phyloP scores from a whole-genome alignment of 2,329 filamentous ascomycete genomes.

The Fonsecaea erecta region DNA sequence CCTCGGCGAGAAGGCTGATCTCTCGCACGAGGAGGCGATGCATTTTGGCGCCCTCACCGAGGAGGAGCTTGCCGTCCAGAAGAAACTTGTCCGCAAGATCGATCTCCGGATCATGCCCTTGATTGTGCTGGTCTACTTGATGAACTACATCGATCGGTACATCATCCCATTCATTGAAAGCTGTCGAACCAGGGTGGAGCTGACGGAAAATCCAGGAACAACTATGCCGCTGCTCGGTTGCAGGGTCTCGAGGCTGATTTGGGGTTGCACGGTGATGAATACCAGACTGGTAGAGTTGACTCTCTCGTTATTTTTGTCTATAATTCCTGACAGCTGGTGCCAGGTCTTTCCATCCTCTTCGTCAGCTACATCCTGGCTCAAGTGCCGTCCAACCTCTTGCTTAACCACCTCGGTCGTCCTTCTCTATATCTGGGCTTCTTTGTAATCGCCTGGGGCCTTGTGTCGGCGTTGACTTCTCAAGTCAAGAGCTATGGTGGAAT shows the following conservation, averaged over 20 bases:
- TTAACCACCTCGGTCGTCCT: constrained; percentile 44
- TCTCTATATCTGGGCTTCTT: constrained; percentile 53
- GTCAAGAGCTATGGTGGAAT: constrained; percentile 50
- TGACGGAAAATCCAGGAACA: constrained; percentile 47
- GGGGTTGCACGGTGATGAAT: constrained; percentile 43
- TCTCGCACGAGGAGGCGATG: constrained; percentile 34
- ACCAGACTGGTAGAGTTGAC: constrained; percentile 35
- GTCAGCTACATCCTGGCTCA: constrained; percentile 48
- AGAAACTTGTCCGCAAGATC: constrained; percentile 46
- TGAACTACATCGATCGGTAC: constrained; percentile 53
- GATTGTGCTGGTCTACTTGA: constrained; percentile 60
- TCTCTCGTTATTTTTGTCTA: not conserved
- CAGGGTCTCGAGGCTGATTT: constrained; percentile 50
- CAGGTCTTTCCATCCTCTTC: constrained; percentile 50
- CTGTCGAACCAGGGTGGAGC: not conserved
- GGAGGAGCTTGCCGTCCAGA: constrained; percentile 45
- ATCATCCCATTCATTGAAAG: constrained; percentile 20
- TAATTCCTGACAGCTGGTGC: not conserved
- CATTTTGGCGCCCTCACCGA: constrained; percentile 37
- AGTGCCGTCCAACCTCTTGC: constrained; percentile 54
- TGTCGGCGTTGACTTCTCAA: constrained; percentile 51
- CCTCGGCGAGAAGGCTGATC: constrained; percentile 30
- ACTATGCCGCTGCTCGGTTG: constrained; percentile 52
- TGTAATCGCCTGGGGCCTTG: constrained; percentile 52
- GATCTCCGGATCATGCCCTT: constrained; percentile 46